Evolutionary conservation across 2,329 filamentous ascomycete genomes (phyloP).

Genomic region (Exserohilum turcica): DNA sequence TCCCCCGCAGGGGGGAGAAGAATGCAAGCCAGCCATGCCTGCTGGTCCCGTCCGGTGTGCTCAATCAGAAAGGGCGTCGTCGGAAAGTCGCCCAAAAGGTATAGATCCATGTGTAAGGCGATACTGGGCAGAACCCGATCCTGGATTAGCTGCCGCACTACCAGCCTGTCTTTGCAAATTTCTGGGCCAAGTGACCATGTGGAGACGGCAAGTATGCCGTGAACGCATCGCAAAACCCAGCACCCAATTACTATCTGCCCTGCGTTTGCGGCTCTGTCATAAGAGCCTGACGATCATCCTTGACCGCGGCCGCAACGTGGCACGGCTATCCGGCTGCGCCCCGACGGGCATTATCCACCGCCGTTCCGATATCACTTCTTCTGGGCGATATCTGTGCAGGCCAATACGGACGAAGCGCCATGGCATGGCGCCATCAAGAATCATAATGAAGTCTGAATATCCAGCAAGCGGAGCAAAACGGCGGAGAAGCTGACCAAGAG

Average conservation of each 20-base stretch:
- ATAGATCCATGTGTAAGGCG: not conserved
- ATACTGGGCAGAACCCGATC: constrained; percentile 1
- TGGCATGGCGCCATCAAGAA: not conserved
- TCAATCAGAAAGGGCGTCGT: constrained; percentile 8
- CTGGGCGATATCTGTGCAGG: constrained; percentile 9
- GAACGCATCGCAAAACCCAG: not conserved
- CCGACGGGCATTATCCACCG: not conserved
- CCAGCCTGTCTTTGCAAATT: not conserved
- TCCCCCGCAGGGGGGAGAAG: constrained; percentile 1
- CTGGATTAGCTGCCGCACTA: not conserved
- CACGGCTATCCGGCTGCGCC: constrained; percentile 1
- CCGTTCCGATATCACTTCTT: constrained; percentile 11
- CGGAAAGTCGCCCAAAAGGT: not conserved
- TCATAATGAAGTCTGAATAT: not conserved
- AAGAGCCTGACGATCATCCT: constrained; percentile 2
- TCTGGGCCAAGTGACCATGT: constrained; percentile 2
- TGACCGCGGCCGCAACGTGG: constrained; percentile 13
- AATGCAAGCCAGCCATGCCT: constrained; percentile 1
- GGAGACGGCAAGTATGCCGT: not conserved
- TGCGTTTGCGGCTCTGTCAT: constrained; percentile 7
- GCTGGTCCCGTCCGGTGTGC: not conserved
- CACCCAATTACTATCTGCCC: constrained; percentile 6
- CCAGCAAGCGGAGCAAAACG: not conserved
- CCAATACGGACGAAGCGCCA: not conserved
- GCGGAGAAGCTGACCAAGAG: too few species aligned